phyloP scores from a whole-genome alignment of 2,329 filamentous ascomycete genomes.

The Ceratocystis albifundus region DNA sequence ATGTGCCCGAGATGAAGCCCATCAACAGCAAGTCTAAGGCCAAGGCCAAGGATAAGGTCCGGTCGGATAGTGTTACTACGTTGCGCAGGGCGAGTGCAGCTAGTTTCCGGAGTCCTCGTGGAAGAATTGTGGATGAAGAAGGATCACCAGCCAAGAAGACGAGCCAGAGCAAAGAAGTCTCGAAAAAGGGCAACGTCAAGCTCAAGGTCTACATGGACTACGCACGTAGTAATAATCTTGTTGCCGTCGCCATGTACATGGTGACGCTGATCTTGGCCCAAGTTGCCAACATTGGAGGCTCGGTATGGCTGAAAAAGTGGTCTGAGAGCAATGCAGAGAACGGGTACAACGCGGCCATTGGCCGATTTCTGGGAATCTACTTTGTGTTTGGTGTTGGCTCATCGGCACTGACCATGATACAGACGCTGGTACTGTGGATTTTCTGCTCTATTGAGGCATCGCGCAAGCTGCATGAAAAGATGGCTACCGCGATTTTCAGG shows the following conservation, averaged over 20 bases:
- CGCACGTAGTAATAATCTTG: conserved; percentile 82
- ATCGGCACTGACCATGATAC: conserved; percentile 71
- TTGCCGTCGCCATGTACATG: conserved; percentile 72
- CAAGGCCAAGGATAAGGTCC: conserved; percentile 39
- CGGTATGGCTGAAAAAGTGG: conserved; percentile 91
- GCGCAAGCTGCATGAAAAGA: conserved; percentile 88
- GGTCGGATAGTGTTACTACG: conserved; percentile 62
- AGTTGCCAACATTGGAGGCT: conserved; percentile 69
- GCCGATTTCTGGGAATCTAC: conserved; percentile 89
- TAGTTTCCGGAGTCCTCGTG: conserved; percentile 75
- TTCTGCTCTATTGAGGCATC: conserved; percentile 99
- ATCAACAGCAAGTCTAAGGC: conserved; percentile 56
- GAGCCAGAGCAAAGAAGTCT: conserved; percentile 75
- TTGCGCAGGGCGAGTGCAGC: conserved; percentile 82
- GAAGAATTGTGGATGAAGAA: conserved; percentile 77
- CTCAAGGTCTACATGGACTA: conserved; percentile 94
- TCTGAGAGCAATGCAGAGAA: conserved; percentile 61
- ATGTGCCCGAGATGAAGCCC: conserved; percentile 61
- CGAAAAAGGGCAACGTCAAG: conserved; percentile 94
- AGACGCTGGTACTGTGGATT: conserved; percentile 95
- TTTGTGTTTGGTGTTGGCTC: conserved; percentile 87
- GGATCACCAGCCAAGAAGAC: conserved; percentile 58
- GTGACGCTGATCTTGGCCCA: conserved; percentile 67
- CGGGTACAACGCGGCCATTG: conserved; percentile 61
- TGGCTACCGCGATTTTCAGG: conserved; percentile 94